Evolutionary conservation across 257 asterid species (phyloP).

Genomic region (Lantana camara): DNA sequence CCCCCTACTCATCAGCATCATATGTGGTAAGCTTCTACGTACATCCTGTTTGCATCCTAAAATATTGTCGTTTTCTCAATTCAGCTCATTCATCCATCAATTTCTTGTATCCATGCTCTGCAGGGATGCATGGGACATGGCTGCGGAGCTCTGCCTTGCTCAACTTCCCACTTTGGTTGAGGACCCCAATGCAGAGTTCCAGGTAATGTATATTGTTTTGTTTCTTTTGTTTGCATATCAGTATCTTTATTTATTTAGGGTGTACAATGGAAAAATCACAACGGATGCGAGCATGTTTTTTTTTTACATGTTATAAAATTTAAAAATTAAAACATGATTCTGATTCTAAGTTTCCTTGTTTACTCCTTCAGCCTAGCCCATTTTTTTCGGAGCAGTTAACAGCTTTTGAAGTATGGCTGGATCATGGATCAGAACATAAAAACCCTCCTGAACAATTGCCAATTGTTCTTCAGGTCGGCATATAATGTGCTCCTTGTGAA

Average conservation of each 20-base stretch:
- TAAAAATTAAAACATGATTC: too few relatives aligned
- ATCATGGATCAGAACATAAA: conserved; percentile 96
- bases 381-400: conserved; percentile 81
- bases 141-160: conserved; percentile 98
- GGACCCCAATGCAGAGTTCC: conserved; percentile 95
- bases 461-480: conserved; percentile 97
- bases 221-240: conserved; percentile 10
- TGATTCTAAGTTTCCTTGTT: conserved; percentile 25
- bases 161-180: conserved; percentile 90
- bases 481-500: too few relatives aligned
- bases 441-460: conserved; percentile 99
- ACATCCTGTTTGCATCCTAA: too few relatives aligned
- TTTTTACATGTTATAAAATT: too few relatives aligned
- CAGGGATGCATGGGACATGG: conserved; percentile 99
- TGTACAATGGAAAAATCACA: not conserved
- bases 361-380: conserved; percentile 84
- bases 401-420: conserved; percentile 99
- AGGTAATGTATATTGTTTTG: conserved; percentile 50
- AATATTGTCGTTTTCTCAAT: too few relatives aligned
- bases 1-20: conserved; percentile 99
- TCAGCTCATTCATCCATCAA: too few relatives aligned
- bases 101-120: conserved; percentile 27
- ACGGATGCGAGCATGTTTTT: too few relatives aligned
- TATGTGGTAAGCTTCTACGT: conserved; percentile 72
- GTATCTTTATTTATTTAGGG: conserved; percentile 15